Conservation (phyloP, 1,139 yeast species). For the Taphrina sp. region DNA sequence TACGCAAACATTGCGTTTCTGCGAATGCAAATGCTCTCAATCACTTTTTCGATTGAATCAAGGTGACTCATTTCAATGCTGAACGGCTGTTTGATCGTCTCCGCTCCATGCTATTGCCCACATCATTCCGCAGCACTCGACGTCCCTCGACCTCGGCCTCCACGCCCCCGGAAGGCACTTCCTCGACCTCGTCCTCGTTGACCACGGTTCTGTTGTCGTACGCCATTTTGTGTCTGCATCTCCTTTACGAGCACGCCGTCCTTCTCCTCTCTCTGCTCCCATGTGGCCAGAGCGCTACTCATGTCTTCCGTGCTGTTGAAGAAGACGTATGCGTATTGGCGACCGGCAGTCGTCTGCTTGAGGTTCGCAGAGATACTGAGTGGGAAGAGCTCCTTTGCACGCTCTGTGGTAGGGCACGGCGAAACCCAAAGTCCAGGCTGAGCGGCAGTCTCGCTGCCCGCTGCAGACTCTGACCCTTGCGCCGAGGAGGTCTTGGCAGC, state of each 20-base stretch:
- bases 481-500: slow-evolving; percentile 26
- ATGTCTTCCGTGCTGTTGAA: slow-evolving; percentile 43
- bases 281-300: slow-evolving; percentile 40
- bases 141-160: slow-evolving; percentile 24
- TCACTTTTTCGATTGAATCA: no score
- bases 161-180: slow-evolving; percentile 21
- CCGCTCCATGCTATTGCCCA: not conserved
- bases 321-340: slow-evolving; percentile 46
- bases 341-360: slow-evolving; percentile 43
- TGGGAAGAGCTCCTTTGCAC: slow-evolving; percentile 43
- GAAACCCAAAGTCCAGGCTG: slow-evolving; percentile 47
- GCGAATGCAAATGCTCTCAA: not conserved
- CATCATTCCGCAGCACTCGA: slow-evolving; percentile 4
- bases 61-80: not conserved
- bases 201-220: slow-evolving; percentile 5
- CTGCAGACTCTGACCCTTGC: slow-evolving; percentile 25
- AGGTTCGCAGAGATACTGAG: slow-evolving; percentile 33
- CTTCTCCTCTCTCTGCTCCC: slow-evolving; percentile 15
- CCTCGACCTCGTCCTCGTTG: slow-evolving; percentile 33
- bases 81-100: not conserved
- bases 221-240: slow-evolving; percentile 1
- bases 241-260: slow-evolving; percentile 27
- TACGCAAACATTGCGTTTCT: no score
- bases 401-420: slow-evolving; percentile 44
- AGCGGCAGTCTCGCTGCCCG: slow-evolving; percentile 4